Evolutionary conservation across 2,329 filamentous ascomycete genomes (phyloP).

Genomic region (Alternaria hordeiaustralica): DNA sequence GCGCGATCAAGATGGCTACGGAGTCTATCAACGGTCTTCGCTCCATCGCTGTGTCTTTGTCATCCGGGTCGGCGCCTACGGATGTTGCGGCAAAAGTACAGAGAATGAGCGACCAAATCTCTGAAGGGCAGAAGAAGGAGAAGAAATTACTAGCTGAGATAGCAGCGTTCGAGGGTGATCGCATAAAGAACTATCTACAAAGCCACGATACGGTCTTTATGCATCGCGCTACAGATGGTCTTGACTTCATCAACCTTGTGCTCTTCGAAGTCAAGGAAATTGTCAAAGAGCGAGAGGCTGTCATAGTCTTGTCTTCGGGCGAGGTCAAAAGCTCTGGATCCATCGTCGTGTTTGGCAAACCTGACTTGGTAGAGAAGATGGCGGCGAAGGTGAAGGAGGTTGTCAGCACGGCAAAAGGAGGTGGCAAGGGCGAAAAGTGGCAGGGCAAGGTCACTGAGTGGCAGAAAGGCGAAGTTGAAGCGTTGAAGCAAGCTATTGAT

Average conservation of each 20-base stretch:
- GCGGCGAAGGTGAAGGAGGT: constrained; percentile 32
- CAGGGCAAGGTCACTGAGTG: constrained; percentile 43
- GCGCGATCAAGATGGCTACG: constrained; percentile 36
- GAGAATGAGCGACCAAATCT: constrained; percentile 28
- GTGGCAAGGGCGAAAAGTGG: constrained; percentile 44
- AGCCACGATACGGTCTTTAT: constrained; percentile 24
- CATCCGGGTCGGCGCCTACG: constrained; percentile 25
- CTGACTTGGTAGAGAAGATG: constrained; percentile 32
- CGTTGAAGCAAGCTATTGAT: constrained; percentile 28
- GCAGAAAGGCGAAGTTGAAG: constrained; percentile 42
- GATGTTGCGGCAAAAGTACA: constrained; percentile 35
- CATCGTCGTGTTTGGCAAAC: constrained; percentile 36
- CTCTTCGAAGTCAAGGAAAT: constrained; percentile 35
- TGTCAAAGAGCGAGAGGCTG: constrained; percentile 27
- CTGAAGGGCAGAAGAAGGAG: constrained; percentile 33
- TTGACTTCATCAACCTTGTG: constrained; percentile 41
- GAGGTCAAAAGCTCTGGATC: constrained; percentile 35
- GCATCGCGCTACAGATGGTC: constrained; percentile 35
- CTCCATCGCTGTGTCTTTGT: constrained; percentile 35
- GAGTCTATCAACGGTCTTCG: constrained; percentile 36
- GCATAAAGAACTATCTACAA: constrained; percentile 28
- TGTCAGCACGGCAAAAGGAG: constrained; percentile 38
- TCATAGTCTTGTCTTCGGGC: constrained; percentile 36
- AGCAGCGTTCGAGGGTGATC: constrained; percentile 32
- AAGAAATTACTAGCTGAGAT: constrained; percentile 40